These are phyloP conservation scores for Apiotrichum domesticum DNA, from an alignment of 1,284 basidiomycete species.

Conservation along the genomic window DNA sequence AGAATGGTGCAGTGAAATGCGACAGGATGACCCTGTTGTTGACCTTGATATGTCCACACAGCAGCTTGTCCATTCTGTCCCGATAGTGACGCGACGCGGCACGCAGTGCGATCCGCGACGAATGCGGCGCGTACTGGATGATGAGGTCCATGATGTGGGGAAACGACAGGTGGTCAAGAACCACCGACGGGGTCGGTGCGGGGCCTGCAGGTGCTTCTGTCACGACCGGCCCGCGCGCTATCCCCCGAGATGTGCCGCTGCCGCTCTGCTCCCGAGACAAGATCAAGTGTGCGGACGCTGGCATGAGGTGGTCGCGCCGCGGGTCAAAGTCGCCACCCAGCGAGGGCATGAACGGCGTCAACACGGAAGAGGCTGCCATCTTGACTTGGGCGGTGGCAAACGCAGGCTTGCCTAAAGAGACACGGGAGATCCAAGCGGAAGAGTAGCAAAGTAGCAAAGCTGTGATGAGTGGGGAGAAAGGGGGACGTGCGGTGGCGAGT, in stretches of 20 bases:
- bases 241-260: too few relatives aligned
- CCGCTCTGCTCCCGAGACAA: too few relatives aligned
- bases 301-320: neutral
- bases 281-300: too few relatives aligned
- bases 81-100: neutral
- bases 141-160: slow-evolving; percentile 9
- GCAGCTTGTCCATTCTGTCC: slow-evolving; percentile 1
- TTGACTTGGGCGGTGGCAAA: neutral
- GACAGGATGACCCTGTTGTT: neutral
- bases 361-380: neutral
- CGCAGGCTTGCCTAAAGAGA: too few relatives aligned
- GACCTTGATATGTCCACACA: neutral
- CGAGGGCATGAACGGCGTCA: neutral
- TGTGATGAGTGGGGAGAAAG: too few relatives aligned
- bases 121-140: neutral
- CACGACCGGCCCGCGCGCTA: too few relatives aligned
- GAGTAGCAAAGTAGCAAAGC: too few relatives aligned
- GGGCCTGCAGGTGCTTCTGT: too few relatives aligned
- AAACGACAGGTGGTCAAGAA: slow-evolving; percentile 1
- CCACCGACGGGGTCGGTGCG: neutral
- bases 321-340: neutral
- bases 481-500: too few relatives aligned
- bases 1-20: neutral
- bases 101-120: slow-evolving; percentile 1
- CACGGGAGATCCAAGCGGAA: too few relatives aligned